Conservation (phyloP, 768 basidiomycete species). For the Candolleomyces aberdarensis region DNA sequence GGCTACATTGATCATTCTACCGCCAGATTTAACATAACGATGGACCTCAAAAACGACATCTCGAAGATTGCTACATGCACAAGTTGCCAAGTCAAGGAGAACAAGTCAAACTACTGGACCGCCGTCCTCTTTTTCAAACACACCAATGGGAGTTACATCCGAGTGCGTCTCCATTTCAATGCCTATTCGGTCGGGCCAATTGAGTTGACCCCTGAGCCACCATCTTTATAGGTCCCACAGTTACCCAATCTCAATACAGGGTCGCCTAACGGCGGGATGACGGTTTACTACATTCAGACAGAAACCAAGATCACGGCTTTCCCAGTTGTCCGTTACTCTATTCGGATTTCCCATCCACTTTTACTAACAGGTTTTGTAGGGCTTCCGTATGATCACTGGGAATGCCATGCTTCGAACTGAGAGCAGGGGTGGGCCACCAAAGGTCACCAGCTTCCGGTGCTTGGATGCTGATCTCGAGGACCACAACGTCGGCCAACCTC, state of each 20-base stretch:
- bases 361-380: background rate
- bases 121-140: conserved; percentile 9
- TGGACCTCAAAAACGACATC: conserved; percentile 5
- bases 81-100: conserved; percentile 4
- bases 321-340: background rate
- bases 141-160: conserved; percentile 7
- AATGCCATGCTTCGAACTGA: background rate
- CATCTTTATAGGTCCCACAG: background rate
- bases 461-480: conserved; percentile 1
- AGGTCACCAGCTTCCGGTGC: conserved; percentile 4
- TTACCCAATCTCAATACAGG: conserved; percentile 8
- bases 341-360: background rate
- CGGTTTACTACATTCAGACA: conserved; percentile 7
- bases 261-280: conserved; percentile 7
- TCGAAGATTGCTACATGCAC: background rate
- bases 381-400: background rate
- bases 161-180: background rate
- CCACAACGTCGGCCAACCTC: background rate
- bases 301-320: background rate
- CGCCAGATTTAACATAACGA: conserved; percentile 6
- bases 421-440: background rate
- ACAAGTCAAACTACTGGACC: conserved; percentile 10
- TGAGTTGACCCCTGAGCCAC: background rate
- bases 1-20: no score
- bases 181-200: background rate